Evolutionary conservation across 441 rosid genomes (phyloP).

Genomic region (Aleurites moluccanus): DNA sequence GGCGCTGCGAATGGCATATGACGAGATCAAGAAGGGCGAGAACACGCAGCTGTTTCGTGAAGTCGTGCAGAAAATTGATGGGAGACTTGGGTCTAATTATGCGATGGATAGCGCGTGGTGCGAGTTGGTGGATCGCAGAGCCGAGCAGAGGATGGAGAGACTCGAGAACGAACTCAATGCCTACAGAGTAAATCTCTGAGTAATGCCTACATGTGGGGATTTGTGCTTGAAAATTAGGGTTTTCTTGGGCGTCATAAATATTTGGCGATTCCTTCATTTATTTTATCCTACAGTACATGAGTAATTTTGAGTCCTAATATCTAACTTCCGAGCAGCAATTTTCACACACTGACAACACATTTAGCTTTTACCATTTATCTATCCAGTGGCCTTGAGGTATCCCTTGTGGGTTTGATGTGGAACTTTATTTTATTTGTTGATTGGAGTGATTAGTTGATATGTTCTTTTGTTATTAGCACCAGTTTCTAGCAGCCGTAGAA

Average conservation of each 20-base stretch:
- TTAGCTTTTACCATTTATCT: not conserved
- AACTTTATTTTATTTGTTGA: not conserved
- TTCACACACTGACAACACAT: not conserved
- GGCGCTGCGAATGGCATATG: constrained; percentile 90
- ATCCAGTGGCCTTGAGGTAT: not conserved
- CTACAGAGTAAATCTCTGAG: constrained; percentile 52
- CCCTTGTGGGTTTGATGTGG: not conserved
- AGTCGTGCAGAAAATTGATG: constrained; percentile 66
- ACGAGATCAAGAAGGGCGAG: constrained; percentile 91
- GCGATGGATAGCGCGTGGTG: constrained; percentile 71
- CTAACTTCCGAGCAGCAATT: not conserved
- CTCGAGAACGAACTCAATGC: constrained; percentile 94
- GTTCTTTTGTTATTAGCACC: not conserved
- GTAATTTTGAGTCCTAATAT: not conserved
- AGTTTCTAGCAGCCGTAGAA: not conserved
- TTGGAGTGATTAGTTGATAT: not conserved
- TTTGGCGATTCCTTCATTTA: not conserved
- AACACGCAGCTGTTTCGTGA: constrained; percentile 82
- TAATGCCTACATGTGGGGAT: not conserved
- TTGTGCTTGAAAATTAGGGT: constrained; percentile 7
- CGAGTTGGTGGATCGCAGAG: constrained; percentile 64
- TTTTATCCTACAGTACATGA: not conserved
- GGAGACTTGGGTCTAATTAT: constrained; percentile 63
- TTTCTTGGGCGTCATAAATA: not conserved
- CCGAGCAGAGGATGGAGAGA: constrained; percentile 78